A percentile compares a stretch with the other conserved stretches of the same genome.
Evolutionary conservation across 495 filamentous ascomycete genomes (phyloP).

Genomic region (Aspergillus taichungensis): DNA sequence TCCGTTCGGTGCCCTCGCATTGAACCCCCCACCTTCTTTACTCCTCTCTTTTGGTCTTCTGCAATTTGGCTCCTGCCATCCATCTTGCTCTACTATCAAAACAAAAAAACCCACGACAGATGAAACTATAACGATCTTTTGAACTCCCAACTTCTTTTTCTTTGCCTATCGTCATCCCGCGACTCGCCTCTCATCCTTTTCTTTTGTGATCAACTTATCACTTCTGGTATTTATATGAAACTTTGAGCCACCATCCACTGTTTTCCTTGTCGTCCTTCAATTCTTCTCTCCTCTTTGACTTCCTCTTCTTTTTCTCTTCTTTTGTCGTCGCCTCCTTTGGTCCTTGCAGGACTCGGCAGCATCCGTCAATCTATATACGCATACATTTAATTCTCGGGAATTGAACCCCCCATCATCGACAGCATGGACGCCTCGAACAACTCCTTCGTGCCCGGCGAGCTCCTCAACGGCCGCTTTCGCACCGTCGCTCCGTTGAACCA

Average conservation of each 20-base stretch:
- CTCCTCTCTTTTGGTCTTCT: slow-evolving; percentile 19
- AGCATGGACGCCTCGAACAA: slow-evolving; percentile 73
- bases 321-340: slow-evolving; percentile 16
- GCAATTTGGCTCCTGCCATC: slow-evolving; percentile 16
- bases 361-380: slow-evolving; percentile 12
- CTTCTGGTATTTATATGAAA: slow-evolving; percentile 54
- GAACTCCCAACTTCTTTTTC: slow-evolving; percentile 3
- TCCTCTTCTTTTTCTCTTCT: slow-evolving; percentile 11
- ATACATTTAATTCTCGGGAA: no score
- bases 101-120: slow-evolving; percentile 43
- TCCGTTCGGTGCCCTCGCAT: slow-evolving; percentile 3
- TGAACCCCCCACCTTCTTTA: slow-evolving; percentile 31
- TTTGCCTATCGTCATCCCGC: slow-evolving; percentile 40
- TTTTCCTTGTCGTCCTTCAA: slow-evolving; percentile 23
- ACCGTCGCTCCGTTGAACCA: slow-evolving; percentile 92
- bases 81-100: slow-evolving; percentile 29
- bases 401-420: no score
- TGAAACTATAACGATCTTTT: slow-evolving; percentile 61
- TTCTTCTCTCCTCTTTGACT: slow-evolving; percentile 20
- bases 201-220: slow-evolving; percentile 54
- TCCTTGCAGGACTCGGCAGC: slow-evolving; percentile 30
- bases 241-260: slow-evolving; percentile 54
- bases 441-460: slow-evolving; percentile 59
- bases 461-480: slow-evolving; percentile 79
- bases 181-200: slow-evolving; percentile 31